Conservation (phyloP, 371 early-diverging fungal species). For the Syncephalastrum monosporum region DNA sequence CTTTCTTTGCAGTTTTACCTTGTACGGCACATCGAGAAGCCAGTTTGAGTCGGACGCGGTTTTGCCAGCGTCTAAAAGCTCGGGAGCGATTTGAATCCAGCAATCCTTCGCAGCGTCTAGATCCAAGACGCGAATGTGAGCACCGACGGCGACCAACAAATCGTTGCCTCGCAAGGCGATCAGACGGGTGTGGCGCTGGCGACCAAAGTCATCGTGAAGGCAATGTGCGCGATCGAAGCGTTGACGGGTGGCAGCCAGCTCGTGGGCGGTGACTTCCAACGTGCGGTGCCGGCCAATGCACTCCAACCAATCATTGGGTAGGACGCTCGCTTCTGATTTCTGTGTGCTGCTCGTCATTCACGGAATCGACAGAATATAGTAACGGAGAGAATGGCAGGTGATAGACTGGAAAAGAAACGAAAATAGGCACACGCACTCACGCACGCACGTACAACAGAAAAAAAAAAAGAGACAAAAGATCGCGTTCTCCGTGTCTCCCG, state of each 20-base stretch:
- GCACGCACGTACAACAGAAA: too few species aligned
- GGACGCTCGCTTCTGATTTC: neutral
- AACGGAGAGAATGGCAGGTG: too few species aligned
- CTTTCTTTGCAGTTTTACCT: constrained; percentile 19
- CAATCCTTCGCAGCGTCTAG: constrained; percentile 35
- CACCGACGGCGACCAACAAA: constrained; percentile 38
- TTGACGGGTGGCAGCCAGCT: neutral
- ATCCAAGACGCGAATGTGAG: constrained; percentile 33
- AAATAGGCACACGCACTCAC: too few species aligned
- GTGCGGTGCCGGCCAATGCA: constrained; percentile 15
- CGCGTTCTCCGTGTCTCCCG: too few species aligned
- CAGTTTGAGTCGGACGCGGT: constrained; percentile 14
- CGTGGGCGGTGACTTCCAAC: constrained; percentile 4
- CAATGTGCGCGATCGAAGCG: constrained; percentile 6
- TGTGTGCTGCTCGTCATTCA: too few species aligned
- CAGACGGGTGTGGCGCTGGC: constrained; percentile 28
- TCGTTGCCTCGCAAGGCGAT: constrained; percentile 35
- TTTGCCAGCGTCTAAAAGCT: constrained; percentile 12
- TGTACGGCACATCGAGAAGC: constrained; percentile 38
- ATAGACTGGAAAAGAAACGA: too few species aligned
- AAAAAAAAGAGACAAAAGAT: too few species aligned
- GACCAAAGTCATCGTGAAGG: constrained; percentile 3
- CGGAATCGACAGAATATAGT: too few species aligned
- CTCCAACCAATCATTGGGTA: constrained; percentile 21
- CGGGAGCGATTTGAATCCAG: constrained; percentile 30